These are phyloP conservation scores for Malbranchea zuffiana DNA, from an alignment of 2,329 filamentous ascomycete genomes.

Conservation along the genomic window DNA sequence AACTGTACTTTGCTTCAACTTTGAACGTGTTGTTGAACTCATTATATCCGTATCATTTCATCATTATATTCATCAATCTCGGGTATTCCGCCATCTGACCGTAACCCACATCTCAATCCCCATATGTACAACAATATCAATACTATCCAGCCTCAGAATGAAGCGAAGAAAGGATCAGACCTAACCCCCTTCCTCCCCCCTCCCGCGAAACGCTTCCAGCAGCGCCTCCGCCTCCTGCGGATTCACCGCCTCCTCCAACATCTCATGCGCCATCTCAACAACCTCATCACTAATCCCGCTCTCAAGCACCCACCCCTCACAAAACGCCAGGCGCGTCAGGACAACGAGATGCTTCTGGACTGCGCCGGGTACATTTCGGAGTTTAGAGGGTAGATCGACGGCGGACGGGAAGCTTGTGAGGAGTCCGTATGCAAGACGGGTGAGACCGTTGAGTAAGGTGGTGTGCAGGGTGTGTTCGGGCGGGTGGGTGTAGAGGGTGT, in stretches of 20 bases:
- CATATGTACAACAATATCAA: no score
- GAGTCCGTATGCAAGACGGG: slow-evolving; percentile 51
- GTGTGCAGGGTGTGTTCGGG: slow-evolving; percentile 39
- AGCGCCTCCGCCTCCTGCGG: slow-evolving; percentile 63
- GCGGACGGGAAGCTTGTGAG: slow-evolving; percentile 49
- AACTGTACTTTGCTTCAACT: no score
- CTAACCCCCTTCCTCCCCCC: no score
- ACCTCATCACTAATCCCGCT: slow-evolving; percentile 65
- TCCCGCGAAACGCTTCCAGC: slow-evolving; percentile 36
- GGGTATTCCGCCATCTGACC: no score
- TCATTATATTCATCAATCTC: no score
- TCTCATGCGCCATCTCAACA: slow-evolving; percentile 65
- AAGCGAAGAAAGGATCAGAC: no score
- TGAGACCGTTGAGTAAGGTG: slow-evolving; percentile 47
- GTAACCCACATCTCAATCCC: no score
- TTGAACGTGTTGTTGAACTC: no score
- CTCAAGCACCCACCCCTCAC: slow-evolving; percentile 68
- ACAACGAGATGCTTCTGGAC: slow-evolving; percentile 73
- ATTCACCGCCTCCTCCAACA: slow-evolving; percentile 70
- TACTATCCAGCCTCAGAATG: no score
- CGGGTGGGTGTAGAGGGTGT: slow-evolving; percentile 45
- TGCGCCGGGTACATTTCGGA: slow-evolving; percentile 58
- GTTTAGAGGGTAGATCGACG: slow-evolving; percentile 60
- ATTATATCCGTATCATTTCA: no score
- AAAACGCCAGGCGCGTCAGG: slow-evolving; percentile 75